These are phyloP conservation scores for Daldinia childiae DNA, from an alignment of 495 filamentous ascomycete genomes.

Conservation along the genomic window DNA sequence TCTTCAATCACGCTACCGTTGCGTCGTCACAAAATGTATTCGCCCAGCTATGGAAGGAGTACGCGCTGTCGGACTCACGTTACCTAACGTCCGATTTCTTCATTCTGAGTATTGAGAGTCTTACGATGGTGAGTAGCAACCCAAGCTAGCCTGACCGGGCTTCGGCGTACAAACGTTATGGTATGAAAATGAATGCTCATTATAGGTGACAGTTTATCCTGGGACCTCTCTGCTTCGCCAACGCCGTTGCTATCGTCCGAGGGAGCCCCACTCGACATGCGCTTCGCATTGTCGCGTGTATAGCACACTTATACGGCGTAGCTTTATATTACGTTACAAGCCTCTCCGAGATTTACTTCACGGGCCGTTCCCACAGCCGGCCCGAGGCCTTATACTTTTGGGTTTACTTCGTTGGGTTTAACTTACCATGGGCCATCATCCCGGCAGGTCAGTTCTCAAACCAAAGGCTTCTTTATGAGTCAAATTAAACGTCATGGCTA, in stretches of 20 bases:
- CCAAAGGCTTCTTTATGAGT: not conserved
- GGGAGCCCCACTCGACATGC: conserved; percentile 72
- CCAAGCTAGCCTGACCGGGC: not conserved
- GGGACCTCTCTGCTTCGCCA: conserved; percentile 81
- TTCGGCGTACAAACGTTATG: not conserved
- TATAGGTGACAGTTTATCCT: conserved; percentile 59
- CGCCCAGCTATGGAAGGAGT: conserved; percentile 90
- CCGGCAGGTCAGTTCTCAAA: conserved; percentile 57
- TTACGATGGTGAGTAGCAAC: conserved; percentile 72
- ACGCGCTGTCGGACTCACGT: conserved; percentile 82
- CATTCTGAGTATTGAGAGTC: conserved; percentile 83
- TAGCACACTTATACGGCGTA: conserved; percentile 88
- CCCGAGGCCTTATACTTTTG: conserved; percentile 87
- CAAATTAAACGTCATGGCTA: not conserved
- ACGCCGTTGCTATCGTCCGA: conserved; percentile 66
- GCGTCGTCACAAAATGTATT: conserved; percentile 61
- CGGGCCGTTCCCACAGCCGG: conserved; percentile 69
- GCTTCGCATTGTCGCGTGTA: conserved; percentile 74
- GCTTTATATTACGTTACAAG: conserved; percentile 86
- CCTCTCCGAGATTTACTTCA: conserved; percentile 69
- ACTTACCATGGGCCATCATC: conserved; percentile 85
- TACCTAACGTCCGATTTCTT: conserved; percentile 82
- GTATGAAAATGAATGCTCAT: conserved; percentile 7
- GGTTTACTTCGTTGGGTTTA: conserved; percentile 88
- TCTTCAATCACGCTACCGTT: conserved; percentile 66